phyloP scores from a whole-genome alignment of 1,139 yeast species.

The Debaryomycetaceae sp. region DNA sequence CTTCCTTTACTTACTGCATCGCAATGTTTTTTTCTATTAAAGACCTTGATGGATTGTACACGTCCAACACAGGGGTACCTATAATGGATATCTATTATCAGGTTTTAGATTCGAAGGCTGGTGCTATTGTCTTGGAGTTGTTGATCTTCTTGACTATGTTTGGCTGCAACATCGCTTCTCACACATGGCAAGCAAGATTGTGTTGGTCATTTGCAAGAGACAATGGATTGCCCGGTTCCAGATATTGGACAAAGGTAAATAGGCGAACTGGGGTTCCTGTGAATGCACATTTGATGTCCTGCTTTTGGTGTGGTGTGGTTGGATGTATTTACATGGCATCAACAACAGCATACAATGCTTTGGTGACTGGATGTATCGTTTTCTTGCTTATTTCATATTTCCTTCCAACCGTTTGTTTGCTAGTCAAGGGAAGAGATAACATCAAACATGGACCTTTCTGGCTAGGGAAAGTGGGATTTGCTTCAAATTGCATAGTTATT shows the following conservation, averaged over 20 bases:
- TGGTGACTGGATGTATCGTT: conserved; percentile 36
- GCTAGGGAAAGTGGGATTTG: conserved; percentile 34
- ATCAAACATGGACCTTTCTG: conserved; percentile 47
- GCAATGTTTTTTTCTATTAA: conserved; percentile 62
- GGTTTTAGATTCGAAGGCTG: conserved; percentile 51
- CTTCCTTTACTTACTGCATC: conserved; percentile 57
- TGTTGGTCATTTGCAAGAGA: conserved; percentile 81
- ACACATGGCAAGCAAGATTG: conserved; percentile 73
- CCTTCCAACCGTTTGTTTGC: conserved; percentile 31
- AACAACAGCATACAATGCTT: conserved; percentile 40
- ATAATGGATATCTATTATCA: conserved; percentile 61
- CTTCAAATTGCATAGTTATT: conserved; percentile 8
- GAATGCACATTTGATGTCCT: conserved; percentile 35
- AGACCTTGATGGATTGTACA: conserved; percentile 45
- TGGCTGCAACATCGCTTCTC: conserved; percentile 70
- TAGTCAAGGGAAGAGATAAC: conserved; percentile 33
- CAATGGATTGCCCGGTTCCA: conserved; percentile 40
- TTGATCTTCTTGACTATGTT: conserved; percentile 59
- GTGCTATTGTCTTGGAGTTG: conserved; percentile 58
- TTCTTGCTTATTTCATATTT: conserved; percentile 34
- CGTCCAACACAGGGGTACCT: conserved; percentile 52
- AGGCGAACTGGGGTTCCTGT: conserved; percentile 30
- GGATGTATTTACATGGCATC: conserved; percentile 44
- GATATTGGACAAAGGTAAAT: conserved; percentile 30
- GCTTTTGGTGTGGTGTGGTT: conserved; percentile 33